Conservation (phyloP, 345 rosid species). For the Anacardium occidentale region DNA sequence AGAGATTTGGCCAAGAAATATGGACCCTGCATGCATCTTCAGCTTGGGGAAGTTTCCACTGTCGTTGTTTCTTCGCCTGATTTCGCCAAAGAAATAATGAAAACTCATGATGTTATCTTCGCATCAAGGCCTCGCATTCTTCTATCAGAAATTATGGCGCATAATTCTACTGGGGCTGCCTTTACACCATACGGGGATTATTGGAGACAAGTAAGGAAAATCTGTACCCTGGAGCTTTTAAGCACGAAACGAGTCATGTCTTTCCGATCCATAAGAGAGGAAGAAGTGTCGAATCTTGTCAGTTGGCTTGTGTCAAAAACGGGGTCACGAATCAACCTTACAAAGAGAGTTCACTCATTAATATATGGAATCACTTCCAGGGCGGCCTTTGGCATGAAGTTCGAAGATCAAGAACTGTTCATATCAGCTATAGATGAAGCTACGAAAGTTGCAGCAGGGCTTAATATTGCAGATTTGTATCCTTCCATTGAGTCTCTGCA, state of each 20-base stretch:
- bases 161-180: neutral
- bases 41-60: slow-evolving; percentile 24
- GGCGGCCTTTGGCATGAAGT: slow-evolving; percentile 2
- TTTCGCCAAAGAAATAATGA: slow-evolving; percentile 31
- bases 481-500: slow-evolving; percentile 30
- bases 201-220: slow-evolving; percentile 19
- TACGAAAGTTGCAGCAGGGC: neutral
- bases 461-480: slow-evolving; percentile 22
- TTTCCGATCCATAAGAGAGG: slow-evolving; percentile 20
- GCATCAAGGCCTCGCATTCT: slow-evolving; percentile 25
- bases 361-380: neutral
- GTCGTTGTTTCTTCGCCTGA: slow-evolving; percentile 32
- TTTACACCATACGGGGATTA: slow-evolving; percentile 17
- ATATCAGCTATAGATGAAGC: neutral
- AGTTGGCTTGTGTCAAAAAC: neutral
- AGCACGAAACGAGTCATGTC: slow-evolving; percentile 2
- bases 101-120: slow-evolving; percentile 28
- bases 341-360: neutral
- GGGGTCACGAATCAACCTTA: neutral
- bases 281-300: slow-evolving; percentile 5
- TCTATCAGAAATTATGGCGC: neutral
- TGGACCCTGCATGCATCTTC: slow-evolving; percentile 27
- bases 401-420: neutral
- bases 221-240: neutral
- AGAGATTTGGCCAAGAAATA: slow-evolving; percentile 19